These are phyloP conservation scores for Coniella vitis DNA, from an alignment of 2,329 filamentous ascomycete species.

Conservation along the genomic window DNA sequence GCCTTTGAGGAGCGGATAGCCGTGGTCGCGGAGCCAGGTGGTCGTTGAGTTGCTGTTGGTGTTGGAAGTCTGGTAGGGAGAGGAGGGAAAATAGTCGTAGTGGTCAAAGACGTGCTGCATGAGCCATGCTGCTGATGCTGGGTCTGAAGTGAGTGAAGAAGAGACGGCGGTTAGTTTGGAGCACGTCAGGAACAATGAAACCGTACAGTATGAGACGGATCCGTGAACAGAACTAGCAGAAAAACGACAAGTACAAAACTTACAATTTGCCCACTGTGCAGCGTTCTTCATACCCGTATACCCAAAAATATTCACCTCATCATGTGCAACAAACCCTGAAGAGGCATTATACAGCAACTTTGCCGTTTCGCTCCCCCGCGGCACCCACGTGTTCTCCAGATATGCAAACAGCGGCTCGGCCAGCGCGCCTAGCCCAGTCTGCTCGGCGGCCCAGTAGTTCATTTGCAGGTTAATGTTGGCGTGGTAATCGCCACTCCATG, in stretches of 20 bases:
- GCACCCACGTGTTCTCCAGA: constrained; percentile 43
- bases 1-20: constrained; percentile 48
- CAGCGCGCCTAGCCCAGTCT: constrained; percentile 41
- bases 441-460: constrained; percentile 52
- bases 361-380: constrained; percentile 46
- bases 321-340: constrained; percentile 47
- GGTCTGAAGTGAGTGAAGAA: constrained; percentile 20
- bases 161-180: no score
- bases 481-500: constrained; percentile 48
- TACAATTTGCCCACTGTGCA: constrained; percentile 26
- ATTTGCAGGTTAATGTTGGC: constrained; percentile 55
- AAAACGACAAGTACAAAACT: background rate
- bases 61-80: no score
- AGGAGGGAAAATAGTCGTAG: no score
- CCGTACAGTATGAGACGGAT: no score
- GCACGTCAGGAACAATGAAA: no score
- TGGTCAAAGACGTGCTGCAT: constrained; percentile 54
- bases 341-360: constrained; percentile 43
- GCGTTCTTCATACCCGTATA: constrained; percentile 37
- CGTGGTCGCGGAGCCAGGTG: constrained; percentile 38
- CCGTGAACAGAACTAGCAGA: no score
- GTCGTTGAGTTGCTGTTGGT: constrained; percentile 37
- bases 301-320: constrained; percentile 54
- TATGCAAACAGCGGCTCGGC: constrained; percentile 44
- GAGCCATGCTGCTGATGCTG: constrained; percentile 49